A percentile compares a stretch with the other conserved stretches of the same genome.
These are phyloP conservation scores for Tardiomyces depauwii DNA, from an alignment of 1,139 yeast species.

Conservation along the genomic window DNA sequence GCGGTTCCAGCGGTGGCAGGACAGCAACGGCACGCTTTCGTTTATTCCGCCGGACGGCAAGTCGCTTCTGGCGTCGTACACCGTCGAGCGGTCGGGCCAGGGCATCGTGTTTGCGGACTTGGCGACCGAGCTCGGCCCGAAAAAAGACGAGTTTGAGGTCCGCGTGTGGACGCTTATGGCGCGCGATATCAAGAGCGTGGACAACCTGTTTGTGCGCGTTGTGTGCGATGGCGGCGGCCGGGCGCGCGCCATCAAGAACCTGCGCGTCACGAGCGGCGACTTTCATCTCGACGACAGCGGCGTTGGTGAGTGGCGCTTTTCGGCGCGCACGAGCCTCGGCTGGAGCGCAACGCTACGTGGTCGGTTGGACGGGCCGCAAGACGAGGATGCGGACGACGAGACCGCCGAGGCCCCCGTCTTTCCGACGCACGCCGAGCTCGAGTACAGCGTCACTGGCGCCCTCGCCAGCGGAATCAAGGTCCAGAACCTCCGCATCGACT, in stretches of 20 bases:
- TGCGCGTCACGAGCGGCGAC: conserved; percentile 65
- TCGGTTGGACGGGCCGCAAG: conserved; percentile 20
- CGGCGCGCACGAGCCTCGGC: conserved; percentile 50
- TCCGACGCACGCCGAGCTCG: conserved; percentile 44
- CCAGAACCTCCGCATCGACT: conserved; percentile 48
- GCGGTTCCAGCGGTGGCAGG: conserved; percentile 20
- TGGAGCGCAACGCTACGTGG: conserved; percentile 64
- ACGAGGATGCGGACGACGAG: conserved; percentile 10
- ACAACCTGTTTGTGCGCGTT: conserved; percentile 43
- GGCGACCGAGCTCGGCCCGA: conserved; percentile 48
- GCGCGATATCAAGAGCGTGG: conserved; percentile 44
- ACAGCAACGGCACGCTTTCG: conserved; percentile 31
- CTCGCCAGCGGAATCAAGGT: conserved; percentile 72
- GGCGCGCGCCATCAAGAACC: conserved; percentile 33
- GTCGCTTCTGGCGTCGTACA: conserved; percentile 53
- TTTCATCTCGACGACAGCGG: conserved; percentile 44
- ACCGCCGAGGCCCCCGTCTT: conserved; percentile 16
- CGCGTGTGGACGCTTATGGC: conserved; percentile 43
- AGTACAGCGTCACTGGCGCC: conserved; percentile 54
- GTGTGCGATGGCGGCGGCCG: conserved; percentile 25
- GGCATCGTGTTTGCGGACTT: conserved; percentile 56
- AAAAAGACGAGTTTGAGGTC: conserved; percentile 67
- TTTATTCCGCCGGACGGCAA: conserved; percentile 89
- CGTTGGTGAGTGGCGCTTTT: conserved; percentile 63
- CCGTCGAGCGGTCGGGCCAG: conserved; percentile 38